Evolutionary conservation across 495 filamentous ascomycete genomes (phyloP).

Genomic region (Daldinia grandis): DNA sequence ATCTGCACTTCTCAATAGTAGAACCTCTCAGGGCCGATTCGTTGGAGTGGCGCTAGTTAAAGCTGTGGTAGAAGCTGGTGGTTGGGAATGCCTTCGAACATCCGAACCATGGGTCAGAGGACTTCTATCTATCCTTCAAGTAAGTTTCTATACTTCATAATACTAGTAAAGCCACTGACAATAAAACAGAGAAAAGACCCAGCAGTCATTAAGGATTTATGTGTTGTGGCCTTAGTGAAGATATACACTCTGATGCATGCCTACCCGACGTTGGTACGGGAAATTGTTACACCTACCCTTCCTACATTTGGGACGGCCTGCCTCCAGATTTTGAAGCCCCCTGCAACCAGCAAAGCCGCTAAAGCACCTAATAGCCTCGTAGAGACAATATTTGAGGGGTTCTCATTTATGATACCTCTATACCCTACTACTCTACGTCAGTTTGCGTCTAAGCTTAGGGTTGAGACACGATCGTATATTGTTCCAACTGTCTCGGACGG

Average conservation of each 20-base stretch:
- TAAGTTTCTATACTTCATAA: slow-evolving; percentile 48
- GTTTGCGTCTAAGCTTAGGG: slow-evolving; percentile 70
- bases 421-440: slow-evolving; percentile 84
- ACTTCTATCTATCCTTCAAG: slow-evolving; percentile 73
- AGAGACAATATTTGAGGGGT: slow-evolving; percentile 64
- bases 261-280: slow-evolving; percentile 81
- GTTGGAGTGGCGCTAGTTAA: slow-evolving; percentile 80
- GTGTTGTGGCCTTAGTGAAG: slow-evolving; percentile 76
- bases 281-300: slow-evolving; percentile 85
- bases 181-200: slow-evolving; percentile 74
- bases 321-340: slow-evolving; percentile 68
- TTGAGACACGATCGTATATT: slow-evolving; percentile 63
- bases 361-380: slow-evolving; percentile 56
- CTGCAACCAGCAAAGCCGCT: slow-evolving; percentile 50
- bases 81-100: slow-evolving; percentile 76
- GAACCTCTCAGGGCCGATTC: slow-evolving; percentile 75
- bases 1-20: slow-evolving; percentile 76
- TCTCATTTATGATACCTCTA: slow-evolving; percentile 73
- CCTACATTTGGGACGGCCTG: slow-evolving; percentile 76
- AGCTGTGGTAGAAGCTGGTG: slow-evolving; percentile 79
- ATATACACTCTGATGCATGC: slow-evolving; percentile 83
- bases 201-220: slow-evolving; percentile 73
- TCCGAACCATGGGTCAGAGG: slow-evolving; percentile 76
- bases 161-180: slow-evolving; percentile 33
- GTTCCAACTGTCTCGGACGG: slow-evolving; percentile 63